Conservation (phyloP, 352 stramenopile species). For the Pythium dissotocum region DNA sequence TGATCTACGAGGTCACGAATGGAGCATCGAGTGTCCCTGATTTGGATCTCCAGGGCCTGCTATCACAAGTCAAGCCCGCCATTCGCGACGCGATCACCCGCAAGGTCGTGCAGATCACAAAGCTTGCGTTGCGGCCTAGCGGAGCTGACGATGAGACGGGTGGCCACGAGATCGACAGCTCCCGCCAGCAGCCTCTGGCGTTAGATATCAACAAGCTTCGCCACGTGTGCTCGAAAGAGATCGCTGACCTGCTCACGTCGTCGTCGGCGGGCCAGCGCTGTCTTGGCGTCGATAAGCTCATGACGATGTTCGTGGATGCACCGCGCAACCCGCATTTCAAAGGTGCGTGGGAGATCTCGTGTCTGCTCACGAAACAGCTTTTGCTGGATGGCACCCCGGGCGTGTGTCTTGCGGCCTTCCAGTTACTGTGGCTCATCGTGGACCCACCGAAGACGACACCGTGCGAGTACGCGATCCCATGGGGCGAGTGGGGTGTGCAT, state of each 20-base stretch:
- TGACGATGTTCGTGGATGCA: conserved; percentile 39
- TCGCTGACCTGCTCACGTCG: conserved; percentile 56
- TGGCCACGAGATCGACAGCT: conserved; percentile 51
- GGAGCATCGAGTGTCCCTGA: conserved; percentile 33
- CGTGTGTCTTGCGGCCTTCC: conserved; percentile 55
- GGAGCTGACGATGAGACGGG: background rate
- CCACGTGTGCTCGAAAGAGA: conserved; percentile 51
- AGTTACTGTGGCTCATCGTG: conserved; percentile 57
- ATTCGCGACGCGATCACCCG: conserved; percentile 74
- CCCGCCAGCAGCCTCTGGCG: conserved; percentile 47
- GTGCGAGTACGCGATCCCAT: conserved; percentile 61
- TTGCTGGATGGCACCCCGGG: conserved; percentile 46
- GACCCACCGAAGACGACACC: conserved; percentile 35
- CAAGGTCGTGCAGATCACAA: conserved; percentile 71
- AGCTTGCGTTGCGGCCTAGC: conserved; percentile 21
- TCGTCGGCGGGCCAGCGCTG: conserved; percentile 39
- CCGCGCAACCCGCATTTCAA: conserved; percentile 44
- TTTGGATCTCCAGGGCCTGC: conserved; percentile 64
- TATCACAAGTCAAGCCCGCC: conserved; percentile 61
- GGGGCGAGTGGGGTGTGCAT: conserved; percentile 80
- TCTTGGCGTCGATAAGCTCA: conserved; percentile 57
- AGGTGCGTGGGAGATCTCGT: conserved; percentile 72
- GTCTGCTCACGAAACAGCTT: conserved; percentile 66
- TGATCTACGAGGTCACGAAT: conserved; percentile 74
- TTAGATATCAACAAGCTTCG: conserved; percentile 64